A percentile compares a stretch with the other conserved stretches of the same genome.
Evolutionary conservation across 2,329 filamentous ascomycete species (phyloP).

Genomic region (Dactylonectria estremocensis): DNA sequence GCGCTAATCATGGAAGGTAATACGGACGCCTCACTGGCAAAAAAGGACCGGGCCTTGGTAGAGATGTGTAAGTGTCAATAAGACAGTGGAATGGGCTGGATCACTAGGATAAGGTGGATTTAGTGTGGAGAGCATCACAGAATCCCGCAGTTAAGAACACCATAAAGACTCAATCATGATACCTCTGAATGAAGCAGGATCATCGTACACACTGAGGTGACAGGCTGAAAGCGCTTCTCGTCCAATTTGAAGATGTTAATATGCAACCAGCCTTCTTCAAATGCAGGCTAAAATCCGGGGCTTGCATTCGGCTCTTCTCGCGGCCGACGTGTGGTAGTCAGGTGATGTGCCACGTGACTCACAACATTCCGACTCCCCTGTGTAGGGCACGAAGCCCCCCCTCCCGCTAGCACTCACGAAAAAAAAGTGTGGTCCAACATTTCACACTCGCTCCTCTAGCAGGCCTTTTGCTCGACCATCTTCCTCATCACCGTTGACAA

Average conservation of each 20-base stretch:
- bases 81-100: slow-evolving; percentile 20
- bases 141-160: slow-evolving; percentile 23
- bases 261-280: neutral
- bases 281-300: slow-evolving; percentile 1
- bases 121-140: slow-evolving; percentile 28
- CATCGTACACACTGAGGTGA: neutral
- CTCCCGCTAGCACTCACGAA: slow-evolving; percentile 45
- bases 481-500: slow-evolving; percentile 57
- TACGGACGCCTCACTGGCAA: slow-evolving; percentile 37
- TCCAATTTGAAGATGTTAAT: neutral
- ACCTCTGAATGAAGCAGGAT: neutral
- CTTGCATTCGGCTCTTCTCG: neutral
- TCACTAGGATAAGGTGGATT: slow-evolving; percentile 14
- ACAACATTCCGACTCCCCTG: slow-evolving; percentile 5
- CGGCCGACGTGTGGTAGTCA: neutral
- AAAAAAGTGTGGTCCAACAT: slow-evolving; percentile 53
- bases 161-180: slow-evolving; percentile 2
- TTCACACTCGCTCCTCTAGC: slow-evolving; percentile 45
- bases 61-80: slow-evolving; percentile 31
- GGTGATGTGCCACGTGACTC: slow-evolving; percentile 31
- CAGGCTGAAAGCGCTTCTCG: neutral
- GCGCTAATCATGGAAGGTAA: slow-evolving; percentile 40
- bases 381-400: slow-evolving; percentile 57
- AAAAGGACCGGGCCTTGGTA: slow-evolving; percentile 33
- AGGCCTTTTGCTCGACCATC: slow-evolving; percentile 46